Percentiles rank a stretch among this genome's conserved stretches.
These are phyloP conservation scores for Chrysoporthe deuterocubensis DNA, from an alignment of 2,329 filamentous ascomycete genomes.

Conservation along the genomic window DNA sequence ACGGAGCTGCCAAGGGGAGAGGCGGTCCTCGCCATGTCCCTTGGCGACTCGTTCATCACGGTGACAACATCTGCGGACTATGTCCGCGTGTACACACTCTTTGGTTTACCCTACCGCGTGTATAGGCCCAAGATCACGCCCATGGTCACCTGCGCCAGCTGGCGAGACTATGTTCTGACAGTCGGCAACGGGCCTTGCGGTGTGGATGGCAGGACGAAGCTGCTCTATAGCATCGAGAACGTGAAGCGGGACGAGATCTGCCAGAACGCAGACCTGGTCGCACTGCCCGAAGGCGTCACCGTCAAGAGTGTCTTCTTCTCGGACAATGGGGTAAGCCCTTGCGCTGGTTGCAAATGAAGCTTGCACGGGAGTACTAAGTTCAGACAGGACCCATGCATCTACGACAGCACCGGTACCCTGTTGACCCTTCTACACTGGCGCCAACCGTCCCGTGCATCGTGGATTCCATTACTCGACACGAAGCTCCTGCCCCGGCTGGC, in stretches of 20 bases:
- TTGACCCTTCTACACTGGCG: slow-evolving; percentile 92
- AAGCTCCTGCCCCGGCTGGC: slow-evolving; percentile 80
- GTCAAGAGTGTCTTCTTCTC: slow-evolving; percentile 90
- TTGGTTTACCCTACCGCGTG: slow-evolving; percentile 85
- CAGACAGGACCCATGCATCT: slow-evolving; percentile 85
- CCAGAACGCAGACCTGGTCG: slow-evolving; percentile 91
- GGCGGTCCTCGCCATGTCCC: slow-evolving; percentile 81
- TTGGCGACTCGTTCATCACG: slow-evolving; percentile 89
- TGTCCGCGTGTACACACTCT: slow-evolving; percentile 89
- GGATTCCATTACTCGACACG: slow-evolving; percentile 93
- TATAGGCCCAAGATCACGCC: slow-evolving; percentile 91
- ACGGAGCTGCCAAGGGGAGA: slow-evolving; percentile 88
- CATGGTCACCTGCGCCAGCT: slow-evolving; percentile 90
- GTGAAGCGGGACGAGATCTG: slow-evolving; percentile 92
- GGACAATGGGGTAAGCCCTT: slow-evolving; percentile 74
- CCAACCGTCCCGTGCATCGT: slow-evolving; percentile 79
- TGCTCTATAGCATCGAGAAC: slow-evolving; percentile 93
- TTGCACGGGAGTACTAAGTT: slow-evolving; percentile 15
- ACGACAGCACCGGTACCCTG: slow-evolving; percentile 88
- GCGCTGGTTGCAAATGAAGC: neutral
- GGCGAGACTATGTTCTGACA: slow-evolving; percentile 94
- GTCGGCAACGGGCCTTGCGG: slow-evolving; percentile 89
- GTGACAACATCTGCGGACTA: slow-evolving; percentile 87
- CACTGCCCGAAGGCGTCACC: slow-evolving; percentile 73
- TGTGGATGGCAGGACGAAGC: slow-evolving; percentile 74